Conservation (phyloP, 1,284 basidiomycete genomes). For the Athelia psychrophila region DNA sequence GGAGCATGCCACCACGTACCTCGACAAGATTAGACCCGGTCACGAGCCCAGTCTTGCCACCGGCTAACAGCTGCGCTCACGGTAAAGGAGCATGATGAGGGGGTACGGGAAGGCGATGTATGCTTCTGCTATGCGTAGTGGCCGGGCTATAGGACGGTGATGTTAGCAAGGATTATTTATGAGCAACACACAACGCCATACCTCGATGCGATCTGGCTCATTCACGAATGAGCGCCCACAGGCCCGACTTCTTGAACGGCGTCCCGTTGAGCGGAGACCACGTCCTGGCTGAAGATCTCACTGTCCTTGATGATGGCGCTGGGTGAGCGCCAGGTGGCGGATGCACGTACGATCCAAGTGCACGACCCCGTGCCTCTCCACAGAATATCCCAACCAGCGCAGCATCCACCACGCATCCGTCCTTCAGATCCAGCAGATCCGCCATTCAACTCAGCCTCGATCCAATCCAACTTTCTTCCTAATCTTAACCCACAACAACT, state of each 20-base stretch:
- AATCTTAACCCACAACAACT: constrained; percentile 31
- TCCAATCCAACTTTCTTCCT: constrained; percentile 48
- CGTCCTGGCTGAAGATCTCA: constrained; percentile 35
- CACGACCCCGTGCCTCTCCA: constrained; percentile 42
- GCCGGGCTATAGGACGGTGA: constrained; percentile 45
- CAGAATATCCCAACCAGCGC: constrained; percentile 40
- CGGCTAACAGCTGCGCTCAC: constrained; percentile 35
- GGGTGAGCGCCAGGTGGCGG: constrained; percentile 25
- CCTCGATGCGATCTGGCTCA: constrained; percentile 39
- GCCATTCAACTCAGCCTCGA: no score
- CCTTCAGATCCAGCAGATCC: constrained; percentile 38
- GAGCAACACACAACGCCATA: constrained; percentile 30
- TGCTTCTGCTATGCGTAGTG: constrained; percentile 38
- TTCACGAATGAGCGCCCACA: constrained; percentile 45
- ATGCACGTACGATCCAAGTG: constrained; percentile 36
- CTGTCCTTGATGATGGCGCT: constrained; percentile 35
- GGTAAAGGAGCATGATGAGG: constrained; percentile 34
- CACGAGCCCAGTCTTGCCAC: constrained; percentile 37
- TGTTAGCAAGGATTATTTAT: constrained; percentile 35
- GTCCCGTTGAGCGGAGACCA: no score
- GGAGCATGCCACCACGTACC: constrained; percentile 14
- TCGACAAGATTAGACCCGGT: constrained; percentile 42
- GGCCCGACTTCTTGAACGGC: no score
- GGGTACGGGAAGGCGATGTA: constrained; percentile 42
- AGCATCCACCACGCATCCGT: constrained; percentile 40